Percentiles rank a stretch among this genome's conserved stretches.
phyloP scores from a whole-genome alignment of 2,329 filamentous ascomycete genomes.

The Ceratocystis ficicola region DNA sequence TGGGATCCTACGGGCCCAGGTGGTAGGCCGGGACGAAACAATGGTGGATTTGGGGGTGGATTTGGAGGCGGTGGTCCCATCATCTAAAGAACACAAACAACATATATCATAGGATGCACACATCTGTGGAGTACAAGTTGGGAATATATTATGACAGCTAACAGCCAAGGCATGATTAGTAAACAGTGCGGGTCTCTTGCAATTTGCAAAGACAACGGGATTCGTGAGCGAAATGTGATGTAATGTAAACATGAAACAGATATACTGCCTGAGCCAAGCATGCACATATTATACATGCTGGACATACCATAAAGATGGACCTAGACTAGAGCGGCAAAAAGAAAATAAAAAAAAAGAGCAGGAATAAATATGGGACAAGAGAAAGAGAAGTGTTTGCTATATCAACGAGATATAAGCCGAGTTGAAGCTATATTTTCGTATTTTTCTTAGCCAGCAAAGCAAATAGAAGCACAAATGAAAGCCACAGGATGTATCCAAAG shows the following conservation, averaged over 20 bases:
- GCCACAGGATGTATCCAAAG: neutral
- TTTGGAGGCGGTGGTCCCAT: constrained; percentile 27
- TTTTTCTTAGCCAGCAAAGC: neutral
- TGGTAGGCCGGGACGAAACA: constrained; percentile 29
- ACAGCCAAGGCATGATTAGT: constrained; percentile 3
- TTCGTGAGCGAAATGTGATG: neutral
- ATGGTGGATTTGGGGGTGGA: constrained; percentile 27
- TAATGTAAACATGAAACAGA: constrained; percentile 1
- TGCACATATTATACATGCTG: neutral
- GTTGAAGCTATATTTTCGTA: neutral
- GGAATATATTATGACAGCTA: neutral
- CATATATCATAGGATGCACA: neutral
- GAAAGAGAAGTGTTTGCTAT: neutral
- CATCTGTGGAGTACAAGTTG: neutral
- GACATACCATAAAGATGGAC: neutral
- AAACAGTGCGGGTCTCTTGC: neutral
- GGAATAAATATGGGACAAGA: neutral
- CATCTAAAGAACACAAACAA: constrained; percentile 5
- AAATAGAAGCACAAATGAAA: neutral
- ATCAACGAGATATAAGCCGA: neutral
- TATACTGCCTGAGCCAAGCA: neutral
- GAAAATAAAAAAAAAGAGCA: neutral
- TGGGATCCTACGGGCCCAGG: constrained; percentile 75
- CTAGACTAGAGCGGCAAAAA: neutral
- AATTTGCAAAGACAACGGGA: neutral